Evolutionary conservation across 306 rosid species (phyloP).

Genomic region (Pterocarpus macrocarpus): DNA sequence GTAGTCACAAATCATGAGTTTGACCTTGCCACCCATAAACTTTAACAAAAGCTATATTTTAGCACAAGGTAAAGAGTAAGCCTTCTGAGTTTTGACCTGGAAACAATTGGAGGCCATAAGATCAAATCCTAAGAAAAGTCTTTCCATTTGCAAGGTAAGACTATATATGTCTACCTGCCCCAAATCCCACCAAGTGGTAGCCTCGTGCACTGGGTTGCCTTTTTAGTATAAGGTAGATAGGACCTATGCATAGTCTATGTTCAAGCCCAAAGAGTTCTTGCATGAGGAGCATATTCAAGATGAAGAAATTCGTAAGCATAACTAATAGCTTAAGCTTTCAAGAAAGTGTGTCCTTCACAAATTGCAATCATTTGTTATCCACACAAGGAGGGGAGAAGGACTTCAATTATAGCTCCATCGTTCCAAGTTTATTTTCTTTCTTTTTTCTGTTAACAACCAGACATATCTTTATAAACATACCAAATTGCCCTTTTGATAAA

Average conservation of each 20-base stretch:
- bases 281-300: background rate
- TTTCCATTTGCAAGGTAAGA: too few relatives aligned
- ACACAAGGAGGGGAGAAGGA: background rate
- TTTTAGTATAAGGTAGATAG: background rate
- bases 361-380: conserved; percentile 24
- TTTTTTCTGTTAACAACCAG: conserved; percentile 11
- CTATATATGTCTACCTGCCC: too few relatives aligned
- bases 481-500: conserved; percentile 83
- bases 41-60: background rate
- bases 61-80: background rate
- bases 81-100: too few relatives aligned
- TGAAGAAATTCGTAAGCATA: background rate
- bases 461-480: conserved; percentile 55
- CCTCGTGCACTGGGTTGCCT: too few relatives aligned
- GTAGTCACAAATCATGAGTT: background rate
- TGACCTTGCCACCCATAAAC: background rate
- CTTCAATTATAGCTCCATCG: background rate
- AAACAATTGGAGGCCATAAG: too few relatives aligned
- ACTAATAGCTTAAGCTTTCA: conserved; percentile 19
- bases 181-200: too few relatives aligned
- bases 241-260: background rate
- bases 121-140: too few relatives aligned
- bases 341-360: background rate
- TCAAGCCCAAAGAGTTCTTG: background rate
- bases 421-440: background rate